phyloP scores from a whole-genome alignment of 1,284 basidiomycete genomes.

The Rhodotorula sp. region DNA sequence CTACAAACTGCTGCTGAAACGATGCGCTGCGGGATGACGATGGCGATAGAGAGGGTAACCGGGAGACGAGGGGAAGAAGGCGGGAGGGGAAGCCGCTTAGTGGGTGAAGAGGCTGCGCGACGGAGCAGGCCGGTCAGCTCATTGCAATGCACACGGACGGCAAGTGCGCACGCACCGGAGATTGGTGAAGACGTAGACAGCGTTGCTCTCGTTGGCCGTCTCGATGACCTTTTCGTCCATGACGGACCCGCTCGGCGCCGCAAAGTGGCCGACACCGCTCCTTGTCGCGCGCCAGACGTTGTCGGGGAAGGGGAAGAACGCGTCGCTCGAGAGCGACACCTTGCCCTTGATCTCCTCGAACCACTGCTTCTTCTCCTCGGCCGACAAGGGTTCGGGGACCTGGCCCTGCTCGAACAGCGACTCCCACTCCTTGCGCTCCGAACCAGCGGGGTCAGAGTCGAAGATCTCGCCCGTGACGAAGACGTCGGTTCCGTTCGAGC shows the following conservation, averaged over 20 bases:
- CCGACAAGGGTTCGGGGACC: constrained; percentile 65
- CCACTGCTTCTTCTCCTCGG: constrained; percentile 72
- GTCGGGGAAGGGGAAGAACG: constrained; percentile 99
- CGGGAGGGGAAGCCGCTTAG: constrained; percentile 8
- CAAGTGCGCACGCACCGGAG: constrained; percentile 52
- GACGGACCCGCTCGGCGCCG: constrained; percentile 91
- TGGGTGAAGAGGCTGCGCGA: constrained; percentile 38
- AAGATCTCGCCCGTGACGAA: constrained; percentile 89
- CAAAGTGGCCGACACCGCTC: constrained; percentile 88
- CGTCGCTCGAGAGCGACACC: constrained; percentile 91
- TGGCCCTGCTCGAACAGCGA: constrained; percentile 66
- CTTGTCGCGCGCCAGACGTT: constrained; percentile 91
- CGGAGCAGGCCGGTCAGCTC: neutral
- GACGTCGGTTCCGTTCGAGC: constrained; percentile 96
- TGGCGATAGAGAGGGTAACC: neutral
- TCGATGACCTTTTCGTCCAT: constrained; percentile 96
- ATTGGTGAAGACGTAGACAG: constrained; percentile 82
- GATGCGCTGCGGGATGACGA: neutral
- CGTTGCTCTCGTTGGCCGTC: constrained; percentile 83
- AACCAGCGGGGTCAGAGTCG: constrained; percentile 61
- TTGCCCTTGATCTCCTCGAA: constrained; percentile 64
- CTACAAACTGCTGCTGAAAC: neutral
- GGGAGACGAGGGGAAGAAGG: neutral
- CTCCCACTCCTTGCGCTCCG: constrained; percentile 89
- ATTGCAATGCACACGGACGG: neutral